Conservation (phyloP, 139 green algal species). For the Mychonastes homosphaera region DNA sequence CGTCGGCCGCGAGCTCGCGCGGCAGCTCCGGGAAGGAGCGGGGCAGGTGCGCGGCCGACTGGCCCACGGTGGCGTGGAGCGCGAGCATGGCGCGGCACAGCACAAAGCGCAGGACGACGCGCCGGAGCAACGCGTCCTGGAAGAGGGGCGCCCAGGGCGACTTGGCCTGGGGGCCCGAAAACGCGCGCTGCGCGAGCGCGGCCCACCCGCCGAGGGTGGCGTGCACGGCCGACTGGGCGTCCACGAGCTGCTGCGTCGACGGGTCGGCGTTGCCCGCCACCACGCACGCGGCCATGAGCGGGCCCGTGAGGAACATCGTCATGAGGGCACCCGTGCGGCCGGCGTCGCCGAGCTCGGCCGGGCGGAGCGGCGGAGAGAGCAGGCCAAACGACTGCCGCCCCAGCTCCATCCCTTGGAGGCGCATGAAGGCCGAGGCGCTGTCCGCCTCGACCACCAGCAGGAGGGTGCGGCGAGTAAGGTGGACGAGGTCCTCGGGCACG, state of each 20-base stretch:
- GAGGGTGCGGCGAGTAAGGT: slow-evolving; percentile 36
- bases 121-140: slow-evolving; percentile 26
- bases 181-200: slow-evolving; percentile 13
- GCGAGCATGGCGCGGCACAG: slow-evolving; percentile 27
- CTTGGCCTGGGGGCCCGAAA: not conserved
- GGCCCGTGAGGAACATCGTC: slow-evolving; percentile 30
- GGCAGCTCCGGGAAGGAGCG: slow-evolving; percentile 27
- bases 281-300: slow-evolving; percentile 28
- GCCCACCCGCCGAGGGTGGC: slow-evolving; percentile 13
- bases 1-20: slow-evolving; percentile 12
- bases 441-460: slow-evolving; percentile 53
- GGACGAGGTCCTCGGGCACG: slow-evolving; percentile 41
- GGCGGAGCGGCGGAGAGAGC: slow-evolving; percentile 16
- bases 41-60: slow-evolving; percentile 11
- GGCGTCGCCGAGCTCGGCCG: slow-evolving; percentile 10
- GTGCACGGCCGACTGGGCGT: slow-evolving; percentile 13
- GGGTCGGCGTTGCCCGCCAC: slow-evolving; percentile 22
- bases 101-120: slow-evolving; percentile 32
- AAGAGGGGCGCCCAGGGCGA: slow-evolving; percentile 13
- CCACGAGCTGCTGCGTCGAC: slow-evolving; percentile 12
- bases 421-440: slow-evolving; percentile 14
- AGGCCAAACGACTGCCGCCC: slow-evolving; percentile 23
- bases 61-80: slow-evolving; percentile 16
- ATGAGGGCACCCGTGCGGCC: slow-evolving; percentile 21
- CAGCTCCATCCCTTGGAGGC: slow-evolving; percentile 15